Evolutionary conservation across 129 eudicot genomes (phyloP).

Genomic region (Silybum marianum): DNA sequence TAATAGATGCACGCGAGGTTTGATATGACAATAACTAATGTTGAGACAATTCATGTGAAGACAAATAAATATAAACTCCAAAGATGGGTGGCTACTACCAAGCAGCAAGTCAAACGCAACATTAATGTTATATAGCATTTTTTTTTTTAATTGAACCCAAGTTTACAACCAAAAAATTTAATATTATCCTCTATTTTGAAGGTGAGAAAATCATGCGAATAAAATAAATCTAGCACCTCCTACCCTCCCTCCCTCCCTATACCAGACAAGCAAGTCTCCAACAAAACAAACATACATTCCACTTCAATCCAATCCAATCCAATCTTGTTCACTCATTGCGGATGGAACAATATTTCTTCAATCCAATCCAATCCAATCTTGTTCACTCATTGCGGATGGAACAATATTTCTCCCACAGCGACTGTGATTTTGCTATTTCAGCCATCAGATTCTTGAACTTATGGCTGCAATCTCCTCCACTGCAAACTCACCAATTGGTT

Average conservation of each 20-base stretch:
- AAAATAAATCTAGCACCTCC: neutral
- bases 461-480: slow-evolving; percentile 96
- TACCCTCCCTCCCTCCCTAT: neutral
- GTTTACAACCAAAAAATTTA: neutral
- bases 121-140: neutral
- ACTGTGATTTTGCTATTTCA: slow-evolving; percentile 63
- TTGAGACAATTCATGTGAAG: no score
- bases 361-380: neutral
- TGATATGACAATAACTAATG: no score
- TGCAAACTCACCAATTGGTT: slow-evolving; percentile 38
- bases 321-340: slow-evolving; percentile 60
- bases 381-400: slow-evolving; percentile 83
- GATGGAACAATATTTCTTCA: slow-evolving; percentile 80
- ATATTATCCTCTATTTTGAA: neutral
- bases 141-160: neutral
- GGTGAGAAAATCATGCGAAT: neutral
- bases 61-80: neutral
- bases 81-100: neutral
- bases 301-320: neutral
- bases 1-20: no score
- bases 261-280: neutral
- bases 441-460: slow-evolving; percentile 91
- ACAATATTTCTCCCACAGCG: slow-evolving; percentile 77
- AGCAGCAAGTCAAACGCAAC: neutral
- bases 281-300: neutral